These are phyloP conservation scores for Arthrobotrys musiformis DNA, from an alignment of 2,329 filamentous ascomycete genomes.

Conservation along the genomic window DNA sequence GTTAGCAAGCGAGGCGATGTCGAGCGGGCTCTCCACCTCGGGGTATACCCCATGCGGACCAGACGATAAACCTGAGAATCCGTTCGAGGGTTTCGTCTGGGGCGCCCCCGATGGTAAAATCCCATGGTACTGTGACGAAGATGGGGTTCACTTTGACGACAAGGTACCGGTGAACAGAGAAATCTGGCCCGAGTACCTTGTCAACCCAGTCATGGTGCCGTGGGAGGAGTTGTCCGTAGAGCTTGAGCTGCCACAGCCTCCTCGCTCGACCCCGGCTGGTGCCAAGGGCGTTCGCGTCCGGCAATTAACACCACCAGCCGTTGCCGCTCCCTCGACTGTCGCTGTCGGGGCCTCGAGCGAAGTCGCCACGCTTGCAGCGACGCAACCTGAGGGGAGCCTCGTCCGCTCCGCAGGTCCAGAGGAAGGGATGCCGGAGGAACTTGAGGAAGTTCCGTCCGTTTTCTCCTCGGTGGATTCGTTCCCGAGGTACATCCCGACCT, in stretches of 20 bases:
- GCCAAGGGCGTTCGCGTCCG: constrained; percentile 34
- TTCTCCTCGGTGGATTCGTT: constrained; percentile 33
- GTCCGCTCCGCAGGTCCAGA: constrained; percentile 31
- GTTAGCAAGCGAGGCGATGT: constrained; percentile 46
- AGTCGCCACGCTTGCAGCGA: constrained; percentile 21
- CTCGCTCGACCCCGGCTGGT: constrained; percentile 26
- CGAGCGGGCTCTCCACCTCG: constrained; percentile 31
- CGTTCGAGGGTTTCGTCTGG: constrained; percentile 39
- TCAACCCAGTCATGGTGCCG: constrained; percentile 8
- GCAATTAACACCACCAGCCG: constrained; percentile 43
- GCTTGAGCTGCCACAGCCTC: constrained; percentile 16
- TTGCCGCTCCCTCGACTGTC: constrained; percentile 24
- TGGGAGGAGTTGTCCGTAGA: constrained; percentile 29
- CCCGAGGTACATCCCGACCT: constrained; percentile 45
- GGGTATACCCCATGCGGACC: constrained; percentile 35
- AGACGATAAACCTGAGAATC: constrained; percentile 17
- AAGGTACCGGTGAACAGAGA: not conserved
- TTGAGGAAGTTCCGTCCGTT: constrained; percentile 12
- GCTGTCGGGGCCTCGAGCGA: constrained; percentile 33
- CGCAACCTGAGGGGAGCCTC: constrained; percentile 33
- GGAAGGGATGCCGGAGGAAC: constrained; percentile 27
- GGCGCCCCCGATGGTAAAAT: constrained; percentile 42
- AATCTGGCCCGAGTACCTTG: constrained; percentile 11
- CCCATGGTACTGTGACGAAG: constrained; percentile 38
- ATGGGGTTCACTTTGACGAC: constrained; percentile 34